These are phyloP conservation scores for Cercis canadensis DNA, from an alignment of 306 rosid genomes.

Conservation along the genomic window DNA sequence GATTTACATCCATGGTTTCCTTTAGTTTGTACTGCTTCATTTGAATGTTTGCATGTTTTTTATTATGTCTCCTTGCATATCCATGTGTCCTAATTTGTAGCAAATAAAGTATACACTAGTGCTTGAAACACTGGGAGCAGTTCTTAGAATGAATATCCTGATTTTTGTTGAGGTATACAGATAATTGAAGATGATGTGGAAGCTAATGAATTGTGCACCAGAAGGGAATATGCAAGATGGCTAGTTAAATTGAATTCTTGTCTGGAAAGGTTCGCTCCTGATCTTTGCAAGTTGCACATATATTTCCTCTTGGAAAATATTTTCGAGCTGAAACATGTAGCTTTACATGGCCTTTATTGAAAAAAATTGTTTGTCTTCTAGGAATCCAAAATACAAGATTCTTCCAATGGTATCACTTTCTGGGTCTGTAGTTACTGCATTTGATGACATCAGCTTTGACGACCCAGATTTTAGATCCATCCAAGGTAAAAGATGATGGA, in stretches of 20 bases:
- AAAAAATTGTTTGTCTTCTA: conserved; percentile 46
- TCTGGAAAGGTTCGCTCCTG: conserved; percentile 72
- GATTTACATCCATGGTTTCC: conserved; percentile 1
- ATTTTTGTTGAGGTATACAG: conserved; percentile 64
- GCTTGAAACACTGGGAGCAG: conserved; percentile 36
- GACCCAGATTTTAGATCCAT: conserved; percentile 76
- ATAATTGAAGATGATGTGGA: conserved; percentile 78
- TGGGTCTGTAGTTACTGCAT: conserved; percentile 66
- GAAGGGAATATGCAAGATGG: conserved; percentile 97
- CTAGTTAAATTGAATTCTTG: conserved; percentile 64
- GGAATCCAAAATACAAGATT: conserved; percentile 70
- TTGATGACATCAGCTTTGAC: conserved; percentile 62
- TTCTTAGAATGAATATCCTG: conserved; percentile 46
- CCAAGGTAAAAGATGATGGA: conserved; percentile 64
- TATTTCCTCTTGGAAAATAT: conserved; percentile 12
- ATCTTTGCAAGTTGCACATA: conserved; percentile 18
- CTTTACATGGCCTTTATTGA: conserved; percentile 25
- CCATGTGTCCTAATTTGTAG: too few species aligned
- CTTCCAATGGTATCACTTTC: conserved; percentile 64
- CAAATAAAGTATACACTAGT: background rate
- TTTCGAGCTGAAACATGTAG: conserved; percentile 27
- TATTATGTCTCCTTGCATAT: background rate
- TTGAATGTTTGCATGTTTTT: conserved; percentile 19
- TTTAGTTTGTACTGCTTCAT: background rate
- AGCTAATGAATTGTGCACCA: conserved; percentile 82